Base-by-base conservation (phyloP, 257 asterid genomes). In the Cinchona pubescens region DNA sequence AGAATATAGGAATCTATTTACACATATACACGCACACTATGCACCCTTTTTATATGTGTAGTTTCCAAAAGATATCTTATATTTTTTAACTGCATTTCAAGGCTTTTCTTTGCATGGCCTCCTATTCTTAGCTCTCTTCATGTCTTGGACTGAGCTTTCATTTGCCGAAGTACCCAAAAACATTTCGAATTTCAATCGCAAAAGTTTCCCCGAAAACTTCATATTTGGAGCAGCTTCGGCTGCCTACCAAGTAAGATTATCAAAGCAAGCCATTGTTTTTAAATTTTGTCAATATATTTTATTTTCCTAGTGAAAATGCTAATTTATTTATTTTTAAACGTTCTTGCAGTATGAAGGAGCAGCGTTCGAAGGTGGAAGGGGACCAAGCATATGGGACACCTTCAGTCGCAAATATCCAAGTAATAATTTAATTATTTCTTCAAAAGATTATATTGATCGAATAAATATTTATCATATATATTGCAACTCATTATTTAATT, bases 301-400 rank as follows among this genome's bases (percentile, higher is more conserved):
- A 23, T 21, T 14, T 53, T 53, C n/a, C 7, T 53, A 21, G 29
- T 53, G 29, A 49, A 40, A 40, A 40, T 69, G 1, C 16, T 74
- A 27, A 30, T 62, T 2, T 42, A n/a, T 11, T 11, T 68, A 10
- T 7, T 9, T 15, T 69, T 7, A 6, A 29, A 27, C n/a, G n/a
- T n/a, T n/a, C n/a, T 32, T 55, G 27, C 23, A 69, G n/a, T n/a
- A n/a, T n/a, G n/a, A n/a, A n/a, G n/a, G n/a, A 15, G 78, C 77
- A 2, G 0, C n/a, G n/a, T n/a, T n/a, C 1, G 78, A 69, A 48
- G 72, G 40, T 74, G 85, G 82, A 10, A 82, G 35, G 51, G 85
- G 82, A 15, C n/a, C n/a, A n/a, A n/a, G n/a, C n/a, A 75, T 67
- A 37, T 81, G 80, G 75, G 85, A 77, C 11, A 69, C 76, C 12